phyloP scores from a whole-genome alignment of 306 rosid species.

The Pterocarpus santalinus region DNA sequence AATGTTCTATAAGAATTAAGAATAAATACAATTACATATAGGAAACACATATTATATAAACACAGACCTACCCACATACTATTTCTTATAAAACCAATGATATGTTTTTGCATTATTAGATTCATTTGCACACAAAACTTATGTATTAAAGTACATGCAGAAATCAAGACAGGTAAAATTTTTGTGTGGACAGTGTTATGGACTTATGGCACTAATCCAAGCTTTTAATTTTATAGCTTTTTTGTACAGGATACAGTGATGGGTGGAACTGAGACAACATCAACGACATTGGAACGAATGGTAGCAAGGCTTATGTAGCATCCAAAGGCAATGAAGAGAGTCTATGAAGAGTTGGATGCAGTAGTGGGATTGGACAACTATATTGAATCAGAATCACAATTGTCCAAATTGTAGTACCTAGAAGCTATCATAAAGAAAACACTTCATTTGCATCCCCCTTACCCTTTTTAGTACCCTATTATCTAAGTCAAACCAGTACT shows the following conservation, averaged over 20 bases:
- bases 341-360: neutral
- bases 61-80: no score
- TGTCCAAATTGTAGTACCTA: neutral
- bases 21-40: neutral
- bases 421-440: neutral
- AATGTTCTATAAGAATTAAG: neutral
- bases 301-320: slow-evolving; percentile 32
- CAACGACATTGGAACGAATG: slow-evolving; percentile 49
- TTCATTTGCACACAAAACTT: neutral
- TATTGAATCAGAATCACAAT: slow-evolving; percentile 45
- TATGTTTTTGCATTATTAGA: neutral
- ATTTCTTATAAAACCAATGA: no score
- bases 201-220: neutral
- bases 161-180: neutral
- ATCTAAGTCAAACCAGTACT: slow-evolving; percentile 31
- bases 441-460: neutral
- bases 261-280: slow-evolving; percentile 51
- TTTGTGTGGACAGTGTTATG: neutral
- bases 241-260: slow-evolving; percentile 49
- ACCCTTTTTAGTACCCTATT: neutral
- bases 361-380: slow-evolving; percentile 42
- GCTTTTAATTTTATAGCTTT: neutral
- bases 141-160: neutral
- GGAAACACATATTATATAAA: neutral
- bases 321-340: neutral